Evolutionary conservation across 1,284 basidiomycete genomes (phyloP).

Genomic region (Gomphus bonarii): DNA sequence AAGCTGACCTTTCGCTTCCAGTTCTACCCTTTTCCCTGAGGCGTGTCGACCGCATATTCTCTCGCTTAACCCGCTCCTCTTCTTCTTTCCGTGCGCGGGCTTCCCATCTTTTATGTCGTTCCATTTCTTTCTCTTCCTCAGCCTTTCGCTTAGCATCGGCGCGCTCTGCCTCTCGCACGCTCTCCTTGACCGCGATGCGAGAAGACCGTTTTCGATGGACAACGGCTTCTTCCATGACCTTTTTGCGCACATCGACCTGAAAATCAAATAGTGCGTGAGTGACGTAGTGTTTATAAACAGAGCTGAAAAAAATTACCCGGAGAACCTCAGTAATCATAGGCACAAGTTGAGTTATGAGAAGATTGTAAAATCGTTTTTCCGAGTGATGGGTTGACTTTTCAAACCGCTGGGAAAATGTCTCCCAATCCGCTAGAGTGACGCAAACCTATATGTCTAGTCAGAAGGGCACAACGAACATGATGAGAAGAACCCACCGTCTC

Average conservation of each 20-base stretch:
- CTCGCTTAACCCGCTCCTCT: slow-evolving; percentile 46
- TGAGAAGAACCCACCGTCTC: slow-evolving; percentile 51
- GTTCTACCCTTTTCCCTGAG: slow-evolving; percentile 40
- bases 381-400: slow-evolving; percentile 66
- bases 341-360: slow-evolving; percentile 53
- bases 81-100: slow-evolving; percentile 56
- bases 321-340: slow-evolving; percentile 58
- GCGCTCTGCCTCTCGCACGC: slow-evolving; percentile 58
- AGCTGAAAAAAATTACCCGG: slow-evolving; percentile 31
- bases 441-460: slow-evolving; percentile 44
- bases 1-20: slow-evolving; percentile 16
- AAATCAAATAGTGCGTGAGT: slow-evolving; percentile 12
- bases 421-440: slow-evolving; percentile 74
- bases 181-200: slow-evolving; percentile 67
- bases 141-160: slow-evolving; percentile 39
- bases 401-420: slow-evolving; percentile 61
- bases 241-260: slow-evolving; percentile 54
- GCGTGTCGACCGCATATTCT: slow-evolving; percentile 43
- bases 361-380: slow-evolving; percentile 68
- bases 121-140: slow-evolving; percentile 55
- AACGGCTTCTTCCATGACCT: slow-evolving; percentile 55
- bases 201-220: slow-evolving; percentile 76
- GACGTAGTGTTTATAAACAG: slow-evolving; percentile 3
- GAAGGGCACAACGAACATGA: background rate
- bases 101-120: slow-evolving; percentile 52